Evolutionary conservation across 305 asterid genomes (phyloP).

Genomic region (Petunia hybrid): DNA sequence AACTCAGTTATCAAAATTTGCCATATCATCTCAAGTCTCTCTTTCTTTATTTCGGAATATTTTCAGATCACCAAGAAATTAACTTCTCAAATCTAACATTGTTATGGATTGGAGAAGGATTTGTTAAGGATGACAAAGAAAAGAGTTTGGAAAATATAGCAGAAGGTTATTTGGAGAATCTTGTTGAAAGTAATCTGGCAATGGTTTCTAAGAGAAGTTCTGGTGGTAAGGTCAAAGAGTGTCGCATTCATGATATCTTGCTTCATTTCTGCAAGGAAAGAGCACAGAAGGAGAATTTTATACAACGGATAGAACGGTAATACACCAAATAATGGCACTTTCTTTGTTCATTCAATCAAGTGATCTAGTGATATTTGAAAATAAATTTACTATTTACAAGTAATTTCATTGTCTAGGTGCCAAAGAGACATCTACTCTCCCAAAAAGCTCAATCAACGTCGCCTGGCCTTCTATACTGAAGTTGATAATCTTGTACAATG

Average conservation of each 20-base stretch:
- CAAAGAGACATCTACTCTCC: too few relatives aligned
- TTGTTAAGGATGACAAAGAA: slow-evolving; percentile 37
- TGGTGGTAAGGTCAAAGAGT: too few relatives aligned
- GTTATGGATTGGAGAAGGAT: slow-evolving; percentile 74
- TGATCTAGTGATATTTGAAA: too few relatives aligned
- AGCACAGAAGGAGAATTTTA: not conserved
- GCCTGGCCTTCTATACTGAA: too few relatives aligned
- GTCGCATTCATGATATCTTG: too few relatives aligned
- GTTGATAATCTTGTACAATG: too few relatives aligned
- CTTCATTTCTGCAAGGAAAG: not conserved
- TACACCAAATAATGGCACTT: too few relatives aligned
- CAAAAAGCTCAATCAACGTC: too few relatives aligned
- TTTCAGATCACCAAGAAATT: slow-evolving; percentile 2
- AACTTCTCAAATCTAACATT: not conserved
- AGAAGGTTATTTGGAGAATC: slow-evolving; percentile 8
- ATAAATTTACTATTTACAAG: too few relatives aligned
- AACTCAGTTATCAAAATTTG: slow-evolving; percentile 25
- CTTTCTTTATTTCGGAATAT: slow-evolving; percentile 17
- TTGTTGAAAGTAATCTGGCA: not conserved
- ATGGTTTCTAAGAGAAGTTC: too few relatives aligned
- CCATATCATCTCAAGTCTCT: slow-evolving; percentile 22
- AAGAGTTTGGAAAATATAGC: not conserved
- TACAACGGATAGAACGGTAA: not conserved
- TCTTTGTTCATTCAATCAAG: too few relatives aligned
- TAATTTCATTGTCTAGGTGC: too few relatives aligned